Conservation (phyloP, 2,329 filamentous ascomycete genomes). For the Teratosphaeria epicoccoides region DNA sequence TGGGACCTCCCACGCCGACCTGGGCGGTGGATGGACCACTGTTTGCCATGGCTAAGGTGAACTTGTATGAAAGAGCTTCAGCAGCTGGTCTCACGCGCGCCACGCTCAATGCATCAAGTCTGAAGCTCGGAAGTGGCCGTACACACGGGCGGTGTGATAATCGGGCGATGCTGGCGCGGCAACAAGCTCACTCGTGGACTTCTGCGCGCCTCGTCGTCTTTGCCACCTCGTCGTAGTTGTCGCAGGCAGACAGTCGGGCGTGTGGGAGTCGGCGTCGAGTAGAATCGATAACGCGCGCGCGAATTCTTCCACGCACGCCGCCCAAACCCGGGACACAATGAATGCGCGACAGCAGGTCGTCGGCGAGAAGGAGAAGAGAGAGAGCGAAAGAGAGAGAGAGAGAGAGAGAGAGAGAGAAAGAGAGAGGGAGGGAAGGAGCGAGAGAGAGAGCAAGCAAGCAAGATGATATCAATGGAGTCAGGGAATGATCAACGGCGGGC, state of each 20-base stretch:
- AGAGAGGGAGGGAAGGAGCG: too few species aligned
- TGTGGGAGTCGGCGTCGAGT: background rate
- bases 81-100: background rate
- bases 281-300: background rate
- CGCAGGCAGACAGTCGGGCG: background rate
- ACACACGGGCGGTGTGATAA: background rate
- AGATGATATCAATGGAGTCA: background rate
- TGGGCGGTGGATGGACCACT: constrained; percentile 31
- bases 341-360: background rate
- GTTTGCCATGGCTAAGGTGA: constrained; percentile 28
- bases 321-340: too few species aligned
- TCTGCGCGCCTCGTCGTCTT: background rate
- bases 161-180: background rate
- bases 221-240: background rate
- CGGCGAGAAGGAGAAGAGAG: background rate
- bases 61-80: background rate
- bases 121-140: background rate
- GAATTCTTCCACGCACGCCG: background rate
- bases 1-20: constrained; percentile 34
- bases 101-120: background rate
- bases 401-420: background rate
- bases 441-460: background rate
- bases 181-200: background rate
- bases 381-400: too few species aligned
- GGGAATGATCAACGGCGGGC: background rate